phyloP scores from a whole-genome alignment of 352 stramenopile genomes.

The Pythium sukuiense region DNA sequence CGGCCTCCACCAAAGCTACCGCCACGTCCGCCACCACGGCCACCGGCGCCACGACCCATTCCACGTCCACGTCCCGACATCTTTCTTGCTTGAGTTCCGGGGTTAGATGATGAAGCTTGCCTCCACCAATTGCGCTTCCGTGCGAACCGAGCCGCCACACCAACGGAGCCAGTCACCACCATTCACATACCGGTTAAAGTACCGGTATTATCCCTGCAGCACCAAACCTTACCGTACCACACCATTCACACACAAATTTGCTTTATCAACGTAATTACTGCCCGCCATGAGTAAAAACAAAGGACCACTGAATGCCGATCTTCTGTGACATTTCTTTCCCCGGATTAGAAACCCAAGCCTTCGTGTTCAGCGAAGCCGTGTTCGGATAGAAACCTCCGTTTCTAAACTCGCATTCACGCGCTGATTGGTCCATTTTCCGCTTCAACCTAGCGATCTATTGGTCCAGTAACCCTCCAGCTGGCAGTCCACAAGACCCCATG shows the following conservation, averaged over 20 bases:
- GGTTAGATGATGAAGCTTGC: constrained; percentile 15
- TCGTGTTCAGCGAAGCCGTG: not conserved
- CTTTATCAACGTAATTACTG: constrained; percentile 13
- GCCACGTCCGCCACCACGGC: constrained; percentile 26
- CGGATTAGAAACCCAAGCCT: not conserved
- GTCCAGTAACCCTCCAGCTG: constrained; percentile 1
- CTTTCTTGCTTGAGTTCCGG: constrained; percentile 6
- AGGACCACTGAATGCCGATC: not conserved
- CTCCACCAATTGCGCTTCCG: constrained; percentile 22
- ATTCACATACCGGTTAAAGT: not conserved
- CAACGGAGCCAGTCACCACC: constrained; percentile 21
- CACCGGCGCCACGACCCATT: constrained; percentile 23
- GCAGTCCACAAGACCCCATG: not conserved
- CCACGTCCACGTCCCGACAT: constrained; percentile 51
- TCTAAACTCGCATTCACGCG: constrained; percentile 24
- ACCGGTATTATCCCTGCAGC: constrained; percentile 8
- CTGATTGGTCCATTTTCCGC: constrained; percentile 16
- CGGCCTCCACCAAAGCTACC: constrained; percentile 40
- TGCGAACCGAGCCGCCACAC: constrained; percentile 6
- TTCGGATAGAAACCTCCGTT: not conserved
- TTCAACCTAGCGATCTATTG: constrained; percentile 18
- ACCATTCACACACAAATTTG: constrained; percentile 2
- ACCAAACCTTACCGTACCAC: constrained; percentile 8
- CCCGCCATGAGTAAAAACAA: not conserved
- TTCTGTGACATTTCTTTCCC: constrained; percentile 3